Evolutionary conservation across 108 stramenopile genomes (phyloP).

Genomic region (Cyclotella distinguenda): DNA sequence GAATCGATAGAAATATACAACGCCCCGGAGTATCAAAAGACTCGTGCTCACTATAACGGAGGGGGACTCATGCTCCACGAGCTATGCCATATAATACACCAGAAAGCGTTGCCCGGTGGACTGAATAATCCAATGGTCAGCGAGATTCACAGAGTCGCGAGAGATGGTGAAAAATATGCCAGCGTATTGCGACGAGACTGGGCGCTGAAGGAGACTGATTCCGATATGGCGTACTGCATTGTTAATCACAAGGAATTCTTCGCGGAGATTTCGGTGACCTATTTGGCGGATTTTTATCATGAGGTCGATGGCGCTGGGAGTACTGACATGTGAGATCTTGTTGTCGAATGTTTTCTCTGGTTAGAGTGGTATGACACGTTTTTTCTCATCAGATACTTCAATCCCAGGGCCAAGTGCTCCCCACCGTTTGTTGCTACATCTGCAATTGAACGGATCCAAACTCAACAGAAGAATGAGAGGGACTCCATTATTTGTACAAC

Average conservation of each 20-base stretch:
- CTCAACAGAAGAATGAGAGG: no score
- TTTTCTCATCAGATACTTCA: no score
- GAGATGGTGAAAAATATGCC: conserved; percentile 56
- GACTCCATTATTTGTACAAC: no score
- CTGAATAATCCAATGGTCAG: conserved; percentile 55
- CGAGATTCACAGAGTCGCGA: conserved; percentile 43
- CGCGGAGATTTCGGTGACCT: conserved; percentile 83
- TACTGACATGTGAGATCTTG: no score
- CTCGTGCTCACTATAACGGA: conserved; percentile 83
- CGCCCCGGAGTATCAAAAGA: conserved; percentile 60
- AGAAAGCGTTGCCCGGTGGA: conserved; percentile 62
- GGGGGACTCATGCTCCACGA: conserved; percentile 82
- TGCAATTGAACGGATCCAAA: conserved; percentile 52
- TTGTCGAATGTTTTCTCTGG: no score
- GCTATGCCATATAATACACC: conserved; percentile 83
- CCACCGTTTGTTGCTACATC: conserved; percentile 69
- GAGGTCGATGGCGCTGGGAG: conserved; percentile 50
- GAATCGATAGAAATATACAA: conserved; percentile 80
- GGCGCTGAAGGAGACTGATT: conserved; percentile 60
- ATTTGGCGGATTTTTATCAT: conserved; percentile 59
- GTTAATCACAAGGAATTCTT: conserved; percentile 85
- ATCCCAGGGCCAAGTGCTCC: conserved; percentile 54
- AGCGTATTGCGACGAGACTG: conserved; percentile 72
- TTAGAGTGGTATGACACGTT: no score
- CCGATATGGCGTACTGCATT: conserved; percentile 75